Evolutionary conservation across 2,329 filamentous ascomycete species (phyloP), one percentile per base, ranked within the genome.

Genomic region (Dactylellina leptospora): DNA sequence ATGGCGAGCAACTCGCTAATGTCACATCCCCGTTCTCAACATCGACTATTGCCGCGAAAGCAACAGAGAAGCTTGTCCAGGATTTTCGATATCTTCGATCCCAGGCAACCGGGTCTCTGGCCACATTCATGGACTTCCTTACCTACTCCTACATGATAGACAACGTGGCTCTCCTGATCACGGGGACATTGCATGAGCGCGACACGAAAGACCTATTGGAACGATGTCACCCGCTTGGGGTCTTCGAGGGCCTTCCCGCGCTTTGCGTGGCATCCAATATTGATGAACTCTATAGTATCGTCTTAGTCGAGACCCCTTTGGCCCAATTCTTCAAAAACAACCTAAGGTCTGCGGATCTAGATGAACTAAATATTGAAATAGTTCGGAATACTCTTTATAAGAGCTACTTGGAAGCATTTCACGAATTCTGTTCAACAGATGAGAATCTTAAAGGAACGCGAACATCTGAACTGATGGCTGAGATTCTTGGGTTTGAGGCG

Each of bases 71-170:
- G 84, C 88, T 99, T 75, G 93, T 99, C 75, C 90, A 93, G 75
- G 95, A 99, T 81, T 99, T 99, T 81, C 89, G 92, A 79, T 99
- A 99, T 80, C 85, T 99, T 47, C 91, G 96, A 76, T 92, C 93
- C 74, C 96, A 99, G 79, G 91, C 93, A 25, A 91, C 91, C 1
- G 95, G 95, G 13, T 91, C 92, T 0, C 87, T 97, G 36, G 89
- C 93, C 74, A 92, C 91, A 79, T 99, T 99, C 81, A 92, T 99
- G 87, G 92, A 97, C 81, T 99, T 96, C 81, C 84, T 99, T 73
- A 99, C 95, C 0, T 99, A 99, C 80, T 93, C 93, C 74, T 99
- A 99, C 85, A 99, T 99, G 95, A 99, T 99, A 81, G 95, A 99
- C 82, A 99, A 99, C 78, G 92, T 99, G 58, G 95, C 96, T 38